A percentile compares a stretch with the other conserved stretches of the same genome.
These are phyloP conservation scores for Pleurotus salmoneostramineus DNA, from an alignment of 768 basidiomycete genomes.

Conservation along the genomic window DNA sequence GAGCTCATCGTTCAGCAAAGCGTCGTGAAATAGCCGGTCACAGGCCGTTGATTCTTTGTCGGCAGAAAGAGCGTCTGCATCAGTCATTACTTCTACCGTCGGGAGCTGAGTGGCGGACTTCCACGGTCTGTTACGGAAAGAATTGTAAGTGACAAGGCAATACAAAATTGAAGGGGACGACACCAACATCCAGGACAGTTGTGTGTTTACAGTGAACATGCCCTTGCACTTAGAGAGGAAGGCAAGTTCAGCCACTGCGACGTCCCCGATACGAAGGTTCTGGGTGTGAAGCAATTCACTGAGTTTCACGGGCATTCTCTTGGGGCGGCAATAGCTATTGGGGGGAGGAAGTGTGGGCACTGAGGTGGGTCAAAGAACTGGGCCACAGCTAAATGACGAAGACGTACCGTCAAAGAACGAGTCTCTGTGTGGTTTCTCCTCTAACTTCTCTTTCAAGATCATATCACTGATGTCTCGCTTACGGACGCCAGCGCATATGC, in stretches of 20 bases:
- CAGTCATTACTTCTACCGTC: constrained; percentile 24
- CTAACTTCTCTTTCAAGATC: constrained; percentile 54
- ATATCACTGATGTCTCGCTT: constrained; percentile 25
- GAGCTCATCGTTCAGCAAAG: background rate
- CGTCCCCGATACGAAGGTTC: background rate
- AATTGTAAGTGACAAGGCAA: background rate
- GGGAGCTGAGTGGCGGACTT: constrained; percentile 35
- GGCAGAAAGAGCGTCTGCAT: constrained; percentile 19
- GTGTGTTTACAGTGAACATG: constrained; percentile 50
- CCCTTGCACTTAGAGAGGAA: constrained; percentile 58
- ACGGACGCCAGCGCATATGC: constrained; percentile 24
- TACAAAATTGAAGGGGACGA: background rate
- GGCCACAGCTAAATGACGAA: too few relatives aligned
- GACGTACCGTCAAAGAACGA: constrained; percentile 4
- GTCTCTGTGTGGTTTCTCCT: constrained; percentile 26
- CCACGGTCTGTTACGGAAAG: constrained; percentile 38
- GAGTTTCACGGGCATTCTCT: constrained; percentile 28
- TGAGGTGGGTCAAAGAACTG: constrained; percentile 17
- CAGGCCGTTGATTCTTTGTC: background rate
- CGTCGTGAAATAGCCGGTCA: background rate
- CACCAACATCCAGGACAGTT: constrained; percentile 66
- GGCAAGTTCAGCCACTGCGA: too few relatives aligned
- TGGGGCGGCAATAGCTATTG: constrained; percentile 32
- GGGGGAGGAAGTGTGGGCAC: constrained; percentile 58
- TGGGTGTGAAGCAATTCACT: constrained; percentile 10